These are phyloP conservation scores for Metschnikowia lachancei DNA, from an alignment of 805 yeast genomes.

Conservation along the genomic window DNA sequence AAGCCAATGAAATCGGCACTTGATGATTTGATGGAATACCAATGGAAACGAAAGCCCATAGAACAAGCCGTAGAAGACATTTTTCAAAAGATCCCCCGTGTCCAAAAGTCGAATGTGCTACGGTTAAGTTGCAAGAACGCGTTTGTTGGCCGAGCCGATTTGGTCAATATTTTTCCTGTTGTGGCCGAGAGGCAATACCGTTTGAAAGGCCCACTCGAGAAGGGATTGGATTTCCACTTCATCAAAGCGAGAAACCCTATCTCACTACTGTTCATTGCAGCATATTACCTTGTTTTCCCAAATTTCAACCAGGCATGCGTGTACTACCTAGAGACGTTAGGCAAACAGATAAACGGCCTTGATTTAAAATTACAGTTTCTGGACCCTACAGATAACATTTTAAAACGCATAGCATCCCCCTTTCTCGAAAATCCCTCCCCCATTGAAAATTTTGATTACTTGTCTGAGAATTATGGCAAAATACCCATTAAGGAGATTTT, in stretches of 20 bases:
- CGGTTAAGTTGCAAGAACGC: slow-evolving; percentile 39
- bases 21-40: slow-evolving; percentile 30
- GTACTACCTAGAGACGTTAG: slow-evolving; percentile 49
- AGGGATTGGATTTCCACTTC: slow-evolving; percentile 37
- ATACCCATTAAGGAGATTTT: slow-evolving; percentile 8
- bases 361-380: slow-evolving; percentile 47
- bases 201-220: slow-evolving; percentile 21
- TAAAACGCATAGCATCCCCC: slow-evolving; percentile 33
- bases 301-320: slow-evolving; percentile 47
- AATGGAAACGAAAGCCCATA: slow-evolving; percentile 32
- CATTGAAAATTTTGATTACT: slow-evolving; percentile 2
- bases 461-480: slow-evolving; percentile 8
- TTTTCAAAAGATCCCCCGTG: slow-evolving; percentile 10
- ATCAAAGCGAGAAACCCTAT: slow-evolving; percentile 50
- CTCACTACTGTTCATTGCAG: slow-evolving; percentile 43
- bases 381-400: slow-evolving; percentile 23
- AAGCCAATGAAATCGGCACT: slow-evolving; percentile 21
- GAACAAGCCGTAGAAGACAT: slow-evolving; percentile 26
- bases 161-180: slow-evolving; percentile 37
- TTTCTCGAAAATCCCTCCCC: slow-evolving; percentile 15
- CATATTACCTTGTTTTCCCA: slow-evolving; percentile 54
- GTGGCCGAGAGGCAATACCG: slow-evolving; percentile 29
- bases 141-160: slow-evolving; percentile 38
- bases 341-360: slow-evolving; percentile 51
- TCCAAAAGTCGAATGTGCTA: slow-evolving; percentile 31